Evolutionary conservation across 2,329 filamentous ascomycete species (phyloP).

Genomic region (Amphichorda felina): DNA sequence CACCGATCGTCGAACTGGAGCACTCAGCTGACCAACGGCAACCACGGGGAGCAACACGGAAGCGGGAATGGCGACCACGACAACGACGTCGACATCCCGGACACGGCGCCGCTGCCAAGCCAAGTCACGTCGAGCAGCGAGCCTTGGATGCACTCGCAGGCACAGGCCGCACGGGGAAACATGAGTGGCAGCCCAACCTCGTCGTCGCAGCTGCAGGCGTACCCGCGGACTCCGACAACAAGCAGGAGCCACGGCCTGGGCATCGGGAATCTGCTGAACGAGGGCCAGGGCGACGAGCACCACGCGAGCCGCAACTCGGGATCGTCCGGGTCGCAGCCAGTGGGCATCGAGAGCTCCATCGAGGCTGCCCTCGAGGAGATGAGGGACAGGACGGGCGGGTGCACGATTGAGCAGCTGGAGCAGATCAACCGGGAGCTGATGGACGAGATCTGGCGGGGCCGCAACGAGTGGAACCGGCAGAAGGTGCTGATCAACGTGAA

Average conservation of each 20-base stretch:
- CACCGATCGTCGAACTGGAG: slow-evolving; percentile 53
- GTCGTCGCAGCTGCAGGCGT: background rate
- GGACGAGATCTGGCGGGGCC: slow-evolving; percentile 74
- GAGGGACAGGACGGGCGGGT: slow-evolving; percentile 57
- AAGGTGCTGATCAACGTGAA: slow-evolving; percentile 53
- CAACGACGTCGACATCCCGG: slow-evolving; percentile 33
- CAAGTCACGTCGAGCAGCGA: slow-evolving; percentile 39
- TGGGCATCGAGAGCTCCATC: slow-evolving; percentile 35
- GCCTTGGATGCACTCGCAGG: slow-evolving; percentile 47
- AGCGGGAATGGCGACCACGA: slow-evolving; percentile 14
- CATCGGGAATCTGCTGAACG: slow-evolving; percentile 26
- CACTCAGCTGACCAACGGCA: slow-evolving; percentile 63
- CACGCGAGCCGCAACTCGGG: slow-evolving; percentile 14
- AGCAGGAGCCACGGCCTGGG: slow-evolving; percentile 6
- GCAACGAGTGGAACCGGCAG: slow-evolving; percentile 74
- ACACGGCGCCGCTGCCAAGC: slow-evolving; percentile 36
- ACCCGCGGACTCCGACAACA: slow-evolving; percentile 1
- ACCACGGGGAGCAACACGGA: slow-evolving; percentile 31
- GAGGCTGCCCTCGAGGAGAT: slow-evolving; percentile 49
- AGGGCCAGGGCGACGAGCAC: slow-evolving; percentile 22
- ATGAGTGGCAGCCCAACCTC: slow-evolving; percentile 18
- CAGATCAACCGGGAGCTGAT: slow-evolving; percentile 86
- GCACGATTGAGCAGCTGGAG: slow-evolving; percentile 87
- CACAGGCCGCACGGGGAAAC: slow-evolving; percentile 30
- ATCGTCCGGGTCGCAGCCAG: slow-evolving; percentile 30